Percentiles rank a stretch among this genome's conserved stretches.
Conservation (phyloP, 1,284 basidiomycete genomes). For the Inonotus obliquus region DNA sequence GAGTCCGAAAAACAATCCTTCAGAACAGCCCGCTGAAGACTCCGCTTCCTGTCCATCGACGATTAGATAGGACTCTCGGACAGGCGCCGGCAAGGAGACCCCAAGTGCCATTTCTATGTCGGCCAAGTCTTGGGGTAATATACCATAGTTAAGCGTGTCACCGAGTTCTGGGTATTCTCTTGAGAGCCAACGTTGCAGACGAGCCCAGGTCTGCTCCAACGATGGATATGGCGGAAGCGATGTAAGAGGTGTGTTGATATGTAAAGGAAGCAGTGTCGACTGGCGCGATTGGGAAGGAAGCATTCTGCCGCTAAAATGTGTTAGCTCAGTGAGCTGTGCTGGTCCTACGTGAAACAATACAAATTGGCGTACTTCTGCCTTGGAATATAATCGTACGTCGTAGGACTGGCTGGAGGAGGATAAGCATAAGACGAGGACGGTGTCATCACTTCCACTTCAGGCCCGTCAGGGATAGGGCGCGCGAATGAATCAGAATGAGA, state of each 20-base stretch:
- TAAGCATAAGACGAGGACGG: slow-evolving; percentile 57
- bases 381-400: slow-evolving; percentile 53
- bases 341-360: slow-evolving; percentile 10
- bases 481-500: slow-evolving; percentile 55
- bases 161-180: slow-evolving; percentile 86
- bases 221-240: slow-evolving; percentile 63
- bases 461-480: slow-evolving; percentile 44
- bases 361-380: slow-evolving; percentile 44
- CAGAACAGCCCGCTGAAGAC: slow-evolving; percentile 76
- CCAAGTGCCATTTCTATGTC: slow-evolving; percentile 81
- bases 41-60: slow-evolving; percentile 89
- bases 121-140: slow-evolving; percentile 67
- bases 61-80: slow-evolving; percentile 80
- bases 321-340: slow-evolving; percentile 12
- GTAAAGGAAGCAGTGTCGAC: slow-evolving; percentile 61
- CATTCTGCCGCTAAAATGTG: slow-evolving; percentile 20
- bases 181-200: slow-evolving; percentile 70
- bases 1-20: slow-evolving; percentile 86
- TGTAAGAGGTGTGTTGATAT: slow-evolving; percentile 38
- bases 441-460: slow-evolving; percentile 35
- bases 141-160: slow-evolving; percentile 87
- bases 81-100: slow-evolving; percentile 68
- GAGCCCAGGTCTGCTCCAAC: slow-evolving; percentile 72
- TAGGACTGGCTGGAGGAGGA: slow-evolving; percentile 54
- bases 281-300: slow-evolving; percentile 44